Percentiles rank a stretch among this genome's conserved stretches.
Evolutionary conservation across 2,329 filamentous ascomycete species (phyloP).

Genomic region (Fusarium lateritium): DNA sequence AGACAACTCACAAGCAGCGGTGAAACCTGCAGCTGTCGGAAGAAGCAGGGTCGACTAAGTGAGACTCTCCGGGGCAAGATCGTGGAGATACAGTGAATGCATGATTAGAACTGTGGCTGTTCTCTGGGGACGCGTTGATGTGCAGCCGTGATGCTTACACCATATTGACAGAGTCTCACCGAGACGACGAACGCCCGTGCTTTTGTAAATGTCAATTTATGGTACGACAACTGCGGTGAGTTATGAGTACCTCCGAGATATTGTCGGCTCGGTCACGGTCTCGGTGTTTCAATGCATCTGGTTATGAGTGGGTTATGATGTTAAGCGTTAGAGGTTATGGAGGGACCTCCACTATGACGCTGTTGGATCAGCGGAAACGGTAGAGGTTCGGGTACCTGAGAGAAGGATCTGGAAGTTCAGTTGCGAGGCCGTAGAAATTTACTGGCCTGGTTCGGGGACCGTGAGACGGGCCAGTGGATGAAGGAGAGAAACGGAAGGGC

Average conservation of each 20-base stretch:
- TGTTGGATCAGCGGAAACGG: constrained; percentile 27
- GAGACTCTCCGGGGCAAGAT: constrained; percentile 16
- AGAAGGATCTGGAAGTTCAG: constrained; percentile 26
- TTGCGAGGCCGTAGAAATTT: background rate
- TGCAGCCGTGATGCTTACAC: background rate
- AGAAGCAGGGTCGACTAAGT: constrained; percentile 42
- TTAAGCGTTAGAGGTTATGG: background rate
- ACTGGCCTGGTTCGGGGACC: constrained; percentile 15
- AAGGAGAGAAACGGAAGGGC: constrained; percentile 32
- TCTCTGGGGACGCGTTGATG: constrained; percentile 9
- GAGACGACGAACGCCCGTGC: background rate
- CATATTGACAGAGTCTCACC: background rate
- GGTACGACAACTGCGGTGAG: constrained; percentile 27
- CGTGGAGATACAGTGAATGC: constrained; percentile 10
- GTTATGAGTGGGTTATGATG: constrained; percentile 25
- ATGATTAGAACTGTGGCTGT: background rate
- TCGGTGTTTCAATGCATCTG: constrained; percentile 37
- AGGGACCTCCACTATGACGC: constrained; percentile 42
- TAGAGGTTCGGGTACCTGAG: constrained; percentile 30
- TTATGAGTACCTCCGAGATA: constrained; percentile 23
- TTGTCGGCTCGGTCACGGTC: constrained; percentile 38
- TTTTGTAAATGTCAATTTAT: constrained; percentile 10
- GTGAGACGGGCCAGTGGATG: constrained; percentile 14
- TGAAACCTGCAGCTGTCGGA: constrained; percentile 43
- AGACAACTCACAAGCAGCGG: constrained; percentile 34